Base-by-base conservation (phyloP, 2,329 filamentous ascomycete genomes). In the Hypoxylon sp. region DNA sequence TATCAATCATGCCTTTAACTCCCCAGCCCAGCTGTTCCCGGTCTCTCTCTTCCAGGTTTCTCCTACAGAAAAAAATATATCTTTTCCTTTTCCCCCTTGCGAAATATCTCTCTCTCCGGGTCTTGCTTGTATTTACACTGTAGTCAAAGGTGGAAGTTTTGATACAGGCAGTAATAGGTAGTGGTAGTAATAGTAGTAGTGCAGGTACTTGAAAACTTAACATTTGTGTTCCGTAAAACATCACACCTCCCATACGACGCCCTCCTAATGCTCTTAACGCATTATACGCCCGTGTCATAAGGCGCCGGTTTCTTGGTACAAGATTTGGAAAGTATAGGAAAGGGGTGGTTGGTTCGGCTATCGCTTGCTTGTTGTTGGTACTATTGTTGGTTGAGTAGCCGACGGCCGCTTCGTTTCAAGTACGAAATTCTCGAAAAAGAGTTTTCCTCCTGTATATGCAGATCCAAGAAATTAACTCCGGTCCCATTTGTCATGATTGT, bases 401-500 rank as follows among this genome's bases (percentile, higher is more conserved):
- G 63, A 50, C 60, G 61, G 54, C 61, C 42, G 49, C 70, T 64
- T 61, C 57, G 57, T 69, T 60, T 66, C 55, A 72, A 69, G 61
- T 63, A 53, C 69, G 55, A 74, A 54, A 75, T 73, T 20, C 68
- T 72, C 69, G 60, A 61, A 64, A 55, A 57, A 70, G 61, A 68
- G 69, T 50, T 69, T 55, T 72, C 71, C 69, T 70, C 54, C 65
- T 66, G 57, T 72, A 71, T 69, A 75, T 76, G 72, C 73, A 75
- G 72, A 72, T 73, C 73, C 74, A 75, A 75, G 64, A 71, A 74
- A 71, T 50, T 68, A 76, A 76, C 74, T 77, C 76, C 72, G 65
- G 59, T 68, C 74, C 75, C 74, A 64, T 72, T 74, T 73, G 66
- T 77, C 77, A 71, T 78, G 51, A 77, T 70, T 63, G 66, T 71